Evolutionary conservation across 225 moss, liverwort and hornwort genomes (phyloP), one percentile per base, ranked within the genome.

Genomic region (Marchantia polymorpha): DNA sequence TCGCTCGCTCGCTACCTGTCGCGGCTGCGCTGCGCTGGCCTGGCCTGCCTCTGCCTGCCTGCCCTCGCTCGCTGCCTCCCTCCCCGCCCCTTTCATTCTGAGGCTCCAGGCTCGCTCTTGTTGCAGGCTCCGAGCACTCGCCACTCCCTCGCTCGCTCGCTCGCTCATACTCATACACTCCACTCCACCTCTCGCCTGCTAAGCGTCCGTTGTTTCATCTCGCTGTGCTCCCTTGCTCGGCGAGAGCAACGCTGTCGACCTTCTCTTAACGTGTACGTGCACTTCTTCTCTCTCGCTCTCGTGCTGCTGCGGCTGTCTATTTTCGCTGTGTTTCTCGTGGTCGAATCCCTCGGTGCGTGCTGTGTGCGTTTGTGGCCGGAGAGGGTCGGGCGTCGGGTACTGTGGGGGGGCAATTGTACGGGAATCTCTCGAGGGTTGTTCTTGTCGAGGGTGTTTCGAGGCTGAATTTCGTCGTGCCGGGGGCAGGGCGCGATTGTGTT

Each of bases 11-110:
- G n/a, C n/a, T 58, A 56, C 75, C 58, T 46, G 75, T 56, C 74
- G 10, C 51, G 73, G 52, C 73, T 23, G 2, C 46, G 59, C 75
- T 75, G 75, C 46, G 59, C 75, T 75, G 75, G 56, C 58, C 26
- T 59, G 46, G 39, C 58, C 27, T 75, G 75, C 20, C 31, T 58
- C 75, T 58, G 25, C 4, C 53, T 19, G 9, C 19, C 52, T 53
- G 26, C n/a, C n/a, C n/a, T n/a, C n/a, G n/a, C n/a, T n/a, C n/a
- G n/a, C n/a, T 58, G 31, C 75, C 58, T 46, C 6, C 12, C 72
- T 55, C 14, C 54, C 53, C 73, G 73, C 53, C 52, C 53, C 54
- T 26, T 25, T 73, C 73, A 26, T 73, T 29, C 53, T 53, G n/a
- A 73, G 73, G 26, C 53, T 54, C 73, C 73, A 53, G 53, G 53